Evolutionary conservation across 306 rosid species (phyloP).

Genomic region (Lathyrus sativus): DNA sequence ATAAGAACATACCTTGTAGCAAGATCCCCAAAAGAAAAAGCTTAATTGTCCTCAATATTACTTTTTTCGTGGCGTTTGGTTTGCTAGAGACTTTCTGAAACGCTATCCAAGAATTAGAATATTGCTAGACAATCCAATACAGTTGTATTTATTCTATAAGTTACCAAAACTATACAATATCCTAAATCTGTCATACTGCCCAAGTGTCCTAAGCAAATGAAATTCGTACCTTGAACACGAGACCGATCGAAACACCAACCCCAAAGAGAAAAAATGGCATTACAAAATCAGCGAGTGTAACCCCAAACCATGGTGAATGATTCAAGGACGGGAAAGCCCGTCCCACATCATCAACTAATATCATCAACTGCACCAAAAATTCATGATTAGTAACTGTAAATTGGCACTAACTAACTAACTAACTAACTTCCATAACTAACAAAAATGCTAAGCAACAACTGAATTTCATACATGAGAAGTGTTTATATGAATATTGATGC

Average conservation of each 20-base stretch:
- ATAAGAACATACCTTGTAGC: slow-evolving; percentile 57
- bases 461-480: neutral
- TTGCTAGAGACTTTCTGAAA: slow-evolving; percentile 69
- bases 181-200: neutral
- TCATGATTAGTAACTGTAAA: neutral
- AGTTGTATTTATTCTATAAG: slow-evolving; percentile 1
- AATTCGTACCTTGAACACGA: slow-evolving; percentile 69
- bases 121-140: neutral
- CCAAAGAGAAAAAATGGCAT: slow-evolving; percentile 78
- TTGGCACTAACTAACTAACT: neutral
- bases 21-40: slow-evolving; percentile 72
- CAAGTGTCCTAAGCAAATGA: neutral
- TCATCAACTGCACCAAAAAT: slow-evolving; percentile 60
- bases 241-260: slow-evolving; percentile 68
- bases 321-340: slow-evolving; percentile 74
- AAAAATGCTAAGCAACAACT: neutral
- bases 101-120: slow-evolving; percentile 30
- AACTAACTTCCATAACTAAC: neutral
- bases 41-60: slow-evolving; percentile 57
- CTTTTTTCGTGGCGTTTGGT: slow-evolving; percentile 59
- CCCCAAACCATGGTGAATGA: slow-evolving; percentile 84
- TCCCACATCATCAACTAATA: slow-evolving; percentile 76
- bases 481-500: neutral
- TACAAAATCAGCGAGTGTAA: slow-evolving; percentile 81
- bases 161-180: slow-evolving; percentile 5